Percentiles rank a stretch among this genome's conserved stretches.
Evolutionary conservation across 192 early-diverging fungal genomes (phyloP).

Genomic region (Coemansia sp.): DNA sequence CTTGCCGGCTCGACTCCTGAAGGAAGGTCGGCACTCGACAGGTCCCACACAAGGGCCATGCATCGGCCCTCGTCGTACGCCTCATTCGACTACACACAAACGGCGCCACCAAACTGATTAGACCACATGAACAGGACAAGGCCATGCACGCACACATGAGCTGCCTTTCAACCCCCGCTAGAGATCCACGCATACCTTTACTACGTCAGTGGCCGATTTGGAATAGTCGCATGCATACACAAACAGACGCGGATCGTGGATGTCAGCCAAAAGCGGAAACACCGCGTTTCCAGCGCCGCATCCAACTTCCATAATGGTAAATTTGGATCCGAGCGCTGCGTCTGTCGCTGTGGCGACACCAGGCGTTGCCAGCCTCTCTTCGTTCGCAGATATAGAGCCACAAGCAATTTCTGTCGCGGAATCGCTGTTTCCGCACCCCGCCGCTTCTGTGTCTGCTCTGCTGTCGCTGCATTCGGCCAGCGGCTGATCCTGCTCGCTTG

Average conservation of each 20-base stretch:
- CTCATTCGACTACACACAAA: conserved; percentile 42
- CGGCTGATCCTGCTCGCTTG: not conserved
- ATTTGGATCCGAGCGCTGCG: conserved; percentile 10
- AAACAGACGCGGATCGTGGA: conserved; percentile 56
- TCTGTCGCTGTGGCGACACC: not conserved
- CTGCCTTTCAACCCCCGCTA: too few species aligned
- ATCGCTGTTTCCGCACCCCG: not conserved
- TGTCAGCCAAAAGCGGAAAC: conserved; percentile 67
- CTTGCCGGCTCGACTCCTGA: conserved; percentile 55
- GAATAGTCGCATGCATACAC: conserved; percentile 77
- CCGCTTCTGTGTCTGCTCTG: too few species aligned
- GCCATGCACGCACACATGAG: not conserved
- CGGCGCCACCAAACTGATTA: not conserved
- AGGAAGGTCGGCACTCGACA: conserved; percentile 59
- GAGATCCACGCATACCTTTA: conserved; percentile 55
- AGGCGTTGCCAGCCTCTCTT: not conserved
- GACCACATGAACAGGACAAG: not conserved
- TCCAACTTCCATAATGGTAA: conserved; percentile 70
- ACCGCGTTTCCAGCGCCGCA: conserved; percentile 79
- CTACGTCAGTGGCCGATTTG: conserved; percentile 64
- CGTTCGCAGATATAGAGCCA: not conserved
- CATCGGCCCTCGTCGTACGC: conserved; percentile 58
- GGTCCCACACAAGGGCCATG: conserved; percentile 73
- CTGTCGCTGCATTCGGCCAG: not conserved
- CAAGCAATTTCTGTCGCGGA: not conserved